These are phyloP conservation scores for Bipolaris bicolor DNA, from an alignment of 2,329 filamentous ascomycete species.

Conservation along the genomic window DNA sequence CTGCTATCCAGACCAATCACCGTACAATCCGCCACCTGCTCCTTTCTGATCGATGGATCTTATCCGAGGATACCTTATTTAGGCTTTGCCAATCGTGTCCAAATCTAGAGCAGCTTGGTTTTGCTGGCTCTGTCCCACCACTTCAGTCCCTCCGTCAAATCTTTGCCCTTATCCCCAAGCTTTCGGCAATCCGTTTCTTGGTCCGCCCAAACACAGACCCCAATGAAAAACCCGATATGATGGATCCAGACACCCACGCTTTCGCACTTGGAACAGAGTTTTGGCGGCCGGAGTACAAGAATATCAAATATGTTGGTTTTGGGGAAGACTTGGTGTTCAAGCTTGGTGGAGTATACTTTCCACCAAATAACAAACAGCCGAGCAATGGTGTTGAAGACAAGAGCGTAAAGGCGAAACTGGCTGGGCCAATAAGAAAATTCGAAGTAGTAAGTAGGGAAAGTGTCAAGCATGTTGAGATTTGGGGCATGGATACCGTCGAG, in stretches of 20 bases:
- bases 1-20: slow-evolving; percentile 59
- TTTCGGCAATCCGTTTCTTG: slow-evolving; percentile 52
- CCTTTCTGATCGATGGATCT: slow-evolving; percentile 61
- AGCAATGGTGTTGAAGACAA: slow-evolving; percentile 26
- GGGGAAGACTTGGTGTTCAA: slow-evolving; percentile 48
- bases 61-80: slow-evolving; percentile 57
- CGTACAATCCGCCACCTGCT: slow-evolving; percentile 62
- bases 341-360: slow-evolving; percentile 41
- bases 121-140: slow-evolving; percentile 62
- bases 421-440: slow-evolving; percentile 42
- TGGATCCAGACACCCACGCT: slow-evolving; percentile 41
- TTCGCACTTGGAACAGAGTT: slow-evolving; percentile 44
- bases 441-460: slow-evolving; percentile 41
- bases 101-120: slow-evolving; percentile 64
- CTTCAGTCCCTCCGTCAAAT: slow-evolving; percentile 44
- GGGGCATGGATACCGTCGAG: slow-evolving; percentile 50
- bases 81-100: slow-evolving; percentile 62
- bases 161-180: slow-evolving; percentile 47
- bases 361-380: slow-evolving; percentile 20
- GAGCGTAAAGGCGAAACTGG: slow-evolving; percentile 32
- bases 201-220: slow-evolving; percentile 34
- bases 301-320: slow-evolving; percentile 49
- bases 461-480: slow-evolving; percentile 53
- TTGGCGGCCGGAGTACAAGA: slow-evolving; percentile 43
- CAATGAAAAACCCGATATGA: slow-evolving; percentile 30